Base-by-base conservation (phyloP, 202 grass and related monocot genomes). In the Carex sylvatica region DNA sequence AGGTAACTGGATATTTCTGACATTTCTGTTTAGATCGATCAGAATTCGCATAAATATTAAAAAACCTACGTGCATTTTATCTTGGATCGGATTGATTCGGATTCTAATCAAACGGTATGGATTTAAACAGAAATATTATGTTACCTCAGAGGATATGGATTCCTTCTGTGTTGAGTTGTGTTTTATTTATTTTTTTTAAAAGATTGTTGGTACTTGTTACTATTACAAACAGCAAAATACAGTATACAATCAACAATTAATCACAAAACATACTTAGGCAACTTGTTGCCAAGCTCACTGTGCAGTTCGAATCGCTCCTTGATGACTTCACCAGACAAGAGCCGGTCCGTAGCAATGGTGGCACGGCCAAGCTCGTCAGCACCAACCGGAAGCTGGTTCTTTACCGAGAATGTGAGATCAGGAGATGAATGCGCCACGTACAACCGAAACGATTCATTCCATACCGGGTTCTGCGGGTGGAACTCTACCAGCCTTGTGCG, bases 401-500 rank as follows among this genome's bases (percentile, higher is more conserved):
- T 90, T 70, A 98, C 85, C 12, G 85, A 93, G 87, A 94, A 64
- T 4, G 76, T 85, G 52, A 98, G 15, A 0, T 83, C 65, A 0
- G 82, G 79, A 42, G 89, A 81, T 0, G 86, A 71, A 75, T 98
- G 82, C 12, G 92, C 90, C 87, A 87, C 92, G 67, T 93, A 92
- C 19, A 97, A 67, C 61, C 80, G 88, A 85, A 97, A 94, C 0
- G 91, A 94, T 65, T 97, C 88, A 88, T 97, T 92, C 94, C 94
- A 97, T 2, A 58, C 82, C 2, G 90, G 91, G 19, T 52, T 82
- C 77, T 66, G 81, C 5, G 90, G 61, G 70, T 89, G 90, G 84
- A 81, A 92, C 84, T 94, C 91, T 36, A 91, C 81, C 86, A 87
- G 83, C 33, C 91, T 51, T 40, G 91, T 94, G 61, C 91, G 88